Evolutionary conservation across 1,284 basidiomycete genomes (phyloP).

Genomic region (Cutaneotrichosporon dermatis): DNA sequence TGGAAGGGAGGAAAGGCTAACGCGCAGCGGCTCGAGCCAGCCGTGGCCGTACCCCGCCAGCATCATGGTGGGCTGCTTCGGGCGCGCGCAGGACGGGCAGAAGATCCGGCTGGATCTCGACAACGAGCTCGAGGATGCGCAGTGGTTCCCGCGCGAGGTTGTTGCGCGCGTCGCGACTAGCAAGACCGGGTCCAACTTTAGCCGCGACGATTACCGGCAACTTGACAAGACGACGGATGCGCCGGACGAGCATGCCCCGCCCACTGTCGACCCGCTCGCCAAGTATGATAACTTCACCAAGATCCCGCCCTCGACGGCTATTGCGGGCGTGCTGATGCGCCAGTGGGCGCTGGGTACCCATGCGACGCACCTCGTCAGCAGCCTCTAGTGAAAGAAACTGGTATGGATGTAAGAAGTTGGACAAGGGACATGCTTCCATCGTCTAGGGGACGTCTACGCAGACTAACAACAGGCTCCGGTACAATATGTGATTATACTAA

Average conservation of each 20-base stretch:
- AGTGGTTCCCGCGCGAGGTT: conserved; percentile 78
- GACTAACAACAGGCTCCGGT: too few relatives aligned
- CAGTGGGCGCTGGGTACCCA: conserved; percentile 59
- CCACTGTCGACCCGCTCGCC: conserved; percentile 25
- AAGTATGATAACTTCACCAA: conserved; percentile 52
- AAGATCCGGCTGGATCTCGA: conserved; percentile 82
- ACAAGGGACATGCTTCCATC: too few relatives aligned
- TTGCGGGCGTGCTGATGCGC: conserved; percentile 64
- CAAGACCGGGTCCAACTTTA: conserved; percentile 54
- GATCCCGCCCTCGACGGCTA: conserved; percentile 64
- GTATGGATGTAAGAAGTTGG: too few relatives aligned
- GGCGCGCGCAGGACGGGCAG: conserved; percentile 62
- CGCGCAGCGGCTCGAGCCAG: conserved; percentile 43
- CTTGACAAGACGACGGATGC: conserved; percentile 38
- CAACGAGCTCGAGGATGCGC: conserved; percentile 91
- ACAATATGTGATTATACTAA: too few relatives aligned
- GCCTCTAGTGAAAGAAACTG: conserved; percentile 10
- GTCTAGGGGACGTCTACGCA: too few relatives aligned
- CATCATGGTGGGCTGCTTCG: conserved; percentile 84
- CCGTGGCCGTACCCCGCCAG: conserved; percentile 76
- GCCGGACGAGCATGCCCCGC: not conserved
- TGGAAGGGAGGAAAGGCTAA: not conserved
- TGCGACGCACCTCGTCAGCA: conserved; percentile 37
- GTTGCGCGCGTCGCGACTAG: conserved; percentile 56
- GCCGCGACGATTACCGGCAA: conserved; percentile 59